Evolutionary conservation across 1,284 basidiomycete genomes (phyloP).

Genomic region (Ceratobasidium sp.): DNA sequence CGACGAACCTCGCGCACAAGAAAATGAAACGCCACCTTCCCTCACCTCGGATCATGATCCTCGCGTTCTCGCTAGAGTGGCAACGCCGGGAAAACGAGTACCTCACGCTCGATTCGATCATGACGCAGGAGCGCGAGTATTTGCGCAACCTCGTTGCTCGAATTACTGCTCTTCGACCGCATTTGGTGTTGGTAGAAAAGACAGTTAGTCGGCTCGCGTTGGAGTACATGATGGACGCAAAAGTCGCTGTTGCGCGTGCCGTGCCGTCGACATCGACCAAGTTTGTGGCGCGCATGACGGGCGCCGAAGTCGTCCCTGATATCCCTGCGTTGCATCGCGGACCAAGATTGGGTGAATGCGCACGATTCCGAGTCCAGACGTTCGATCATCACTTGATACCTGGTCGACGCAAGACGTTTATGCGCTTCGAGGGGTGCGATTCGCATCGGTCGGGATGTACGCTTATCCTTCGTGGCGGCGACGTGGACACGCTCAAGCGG

Average conservation of each 20-base stretch:
- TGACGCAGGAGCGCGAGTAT: conserved; percentile 95
- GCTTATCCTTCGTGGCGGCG: conserved; percentile 89
- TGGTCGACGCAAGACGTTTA: conserved; percentile 90
- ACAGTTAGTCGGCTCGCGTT: conserved; percentile 92
- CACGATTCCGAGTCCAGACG: conserved; percentile 89
- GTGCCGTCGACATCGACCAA: conserved; percentile 90
- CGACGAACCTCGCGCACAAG: conserved; percentile 98
- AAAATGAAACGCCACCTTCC: conserved; percentile 74
- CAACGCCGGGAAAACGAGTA: conserved; percentile 94
- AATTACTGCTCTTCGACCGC: conserved; percentile 89
- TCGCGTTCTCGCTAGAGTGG: conserved; percentile 96
- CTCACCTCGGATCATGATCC: conserved; percentile 92
- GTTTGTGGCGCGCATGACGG: conserved; percentile 91
- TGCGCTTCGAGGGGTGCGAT: conserved; percentile 93
- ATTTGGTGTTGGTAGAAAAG: conserved; percentile 91
- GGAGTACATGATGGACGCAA: conserved; percentile 85
- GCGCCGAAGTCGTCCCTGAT: conserved; percentile 93
- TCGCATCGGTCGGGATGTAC: conserved; percentile 92
- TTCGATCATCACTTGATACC: conserved; percentile 93
- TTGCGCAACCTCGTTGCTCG: conserved; percentile 87
- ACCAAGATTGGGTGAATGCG: conserved; percentile 89
- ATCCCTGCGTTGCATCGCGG: conserved; percentile 94
- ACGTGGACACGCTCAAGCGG: conserved; percentile 77
- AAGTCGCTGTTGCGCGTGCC: conserved; percentile 89
- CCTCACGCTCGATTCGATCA: conserved; percentile 90